A percentile compares a stretch with the other conserved stretches of the same genome.
Conservation (phyloP, 305 asterid genomes). For the Plantago coronopus region DNA sequence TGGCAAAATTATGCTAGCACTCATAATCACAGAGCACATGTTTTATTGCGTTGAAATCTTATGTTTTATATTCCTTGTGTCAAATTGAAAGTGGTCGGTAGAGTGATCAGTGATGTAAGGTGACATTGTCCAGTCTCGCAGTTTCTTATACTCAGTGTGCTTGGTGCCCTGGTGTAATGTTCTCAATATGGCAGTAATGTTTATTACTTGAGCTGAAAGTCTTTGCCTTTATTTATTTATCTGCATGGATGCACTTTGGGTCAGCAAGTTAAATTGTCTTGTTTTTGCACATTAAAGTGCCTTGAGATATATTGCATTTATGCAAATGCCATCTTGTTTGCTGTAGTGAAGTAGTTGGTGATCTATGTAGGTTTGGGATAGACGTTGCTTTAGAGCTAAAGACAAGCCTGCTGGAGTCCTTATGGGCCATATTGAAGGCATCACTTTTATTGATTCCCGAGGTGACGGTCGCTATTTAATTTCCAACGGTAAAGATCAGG, state of each 20-base stretch:
- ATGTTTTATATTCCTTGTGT: too few species aligned
- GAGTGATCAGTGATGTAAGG: background rate
- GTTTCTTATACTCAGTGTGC: background rate
- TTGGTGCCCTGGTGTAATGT: background rate
- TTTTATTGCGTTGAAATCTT: too few species aligned
- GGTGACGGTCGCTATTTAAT: constrained; percentile 86
- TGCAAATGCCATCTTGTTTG: too few species aligned
- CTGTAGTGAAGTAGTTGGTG: constrained; percentile 5
- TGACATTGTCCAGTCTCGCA: background rate
- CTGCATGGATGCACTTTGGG: too few species aligned
- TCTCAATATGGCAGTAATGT: too few species aligned
- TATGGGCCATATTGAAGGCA: constrained; percentile 85
- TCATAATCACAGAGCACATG: too few species aligned
- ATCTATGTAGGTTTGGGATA: constrained; percentile 73
- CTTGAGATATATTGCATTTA: too few species aligned
- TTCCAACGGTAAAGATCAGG: constrained; percentile 87
- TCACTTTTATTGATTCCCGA: constrained; percentile 74
- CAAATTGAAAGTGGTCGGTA: background rate
- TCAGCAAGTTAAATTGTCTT: too few species aligned
- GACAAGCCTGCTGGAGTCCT: constrained; percentile 75
- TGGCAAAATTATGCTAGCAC: too few species aligned
- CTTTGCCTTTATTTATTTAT: too few species aligned
- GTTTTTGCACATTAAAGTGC: too few species aligned
- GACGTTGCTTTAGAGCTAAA: constrained; percentile 66
- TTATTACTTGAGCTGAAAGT: too few species aligned